Evolutionary conservation across 805 yeast species (phyloP).

Genomic region (Metschnikowia henanensis): DNA sequence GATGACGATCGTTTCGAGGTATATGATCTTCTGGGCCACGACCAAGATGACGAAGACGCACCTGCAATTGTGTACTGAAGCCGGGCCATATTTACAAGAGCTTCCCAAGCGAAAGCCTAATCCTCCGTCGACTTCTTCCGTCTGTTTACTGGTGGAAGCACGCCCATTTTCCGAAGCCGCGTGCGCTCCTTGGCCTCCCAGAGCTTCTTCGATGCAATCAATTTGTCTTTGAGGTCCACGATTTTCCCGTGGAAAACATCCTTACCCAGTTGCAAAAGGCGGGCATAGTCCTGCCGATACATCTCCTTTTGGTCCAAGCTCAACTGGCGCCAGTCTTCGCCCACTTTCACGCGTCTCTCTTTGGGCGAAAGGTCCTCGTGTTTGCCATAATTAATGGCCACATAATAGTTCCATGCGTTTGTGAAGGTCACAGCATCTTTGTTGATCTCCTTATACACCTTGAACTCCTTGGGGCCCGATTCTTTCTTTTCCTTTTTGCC

Average conservation of each 20-base stretch:
- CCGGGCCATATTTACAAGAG: background rate
- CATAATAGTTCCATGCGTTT: slow-evolving; percentile 40
- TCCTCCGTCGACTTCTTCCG: background rate
- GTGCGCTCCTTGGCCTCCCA: slow-evolving; percentile 13
- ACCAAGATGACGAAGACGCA: slow-evolving; percentile 28
- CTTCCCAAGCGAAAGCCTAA: too few relatives aligned
- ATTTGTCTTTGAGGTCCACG: slow-evolving; percentile 27
- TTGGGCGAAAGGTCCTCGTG: slow-evolving; percentile 16
- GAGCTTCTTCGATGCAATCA: slow-evolving; percentile 10
- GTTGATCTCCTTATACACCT: background rate
- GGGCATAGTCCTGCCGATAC: slow-evolving; percentile 28
- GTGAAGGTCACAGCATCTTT: slow-evolving; percentile 24
- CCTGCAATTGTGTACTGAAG: slow-evolving; percentile 23
- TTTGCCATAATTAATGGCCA: slow-evolving; percentile 19
- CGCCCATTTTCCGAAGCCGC: slow-evolving; percentile 16
- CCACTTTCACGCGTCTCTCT: slow-evolving; percentile 18
- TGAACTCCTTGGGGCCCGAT: slow-evolving; percentile 1
- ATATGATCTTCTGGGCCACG: slow-evolving; percentile 21
- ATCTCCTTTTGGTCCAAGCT: slow-evolving; percentile 27
- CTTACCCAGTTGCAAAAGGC: slow-evolving; percentile 27
- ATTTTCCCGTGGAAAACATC: slow-evolving; percentile 31
- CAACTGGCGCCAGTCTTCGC: slow-evolving; percentile 27
- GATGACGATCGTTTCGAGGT: slow-evolving; percentile 25
- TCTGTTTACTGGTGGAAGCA: background rate
- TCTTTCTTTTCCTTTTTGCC: background rate